Evolutionary conservation across 768 basidiomycete genomes (phyloP).

Genomic region (Obba rivulosa): DNA sequence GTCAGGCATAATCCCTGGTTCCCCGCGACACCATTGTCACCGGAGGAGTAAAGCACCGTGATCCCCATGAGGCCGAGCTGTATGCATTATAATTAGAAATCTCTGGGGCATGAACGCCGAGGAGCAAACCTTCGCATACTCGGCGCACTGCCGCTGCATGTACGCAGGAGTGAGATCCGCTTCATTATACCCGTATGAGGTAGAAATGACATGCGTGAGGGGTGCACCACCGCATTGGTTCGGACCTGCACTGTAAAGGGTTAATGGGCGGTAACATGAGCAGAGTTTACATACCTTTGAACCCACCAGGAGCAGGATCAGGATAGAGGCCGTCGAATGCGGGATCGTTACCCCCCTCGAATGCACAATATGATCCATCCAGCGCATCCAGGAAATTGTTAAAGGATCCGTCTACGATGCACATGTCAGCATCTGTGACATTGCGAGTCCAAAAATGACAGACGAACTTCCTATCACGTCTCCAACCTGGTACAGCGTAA

Average conservation of each 20-base stretch:
- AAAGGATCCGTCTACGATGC: constrained; percentile 34
- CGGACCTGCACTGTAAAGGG: constrained; percentile 29
- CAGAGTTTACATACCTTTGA: constrained; percentile 19
- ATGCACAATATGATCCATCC: constrained; percentile 37
- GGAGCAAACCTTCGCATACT: constrained; percentile 33
- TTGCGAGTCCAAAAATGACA: neutral
- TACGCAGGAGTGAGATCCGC: constrained; percentile 29
- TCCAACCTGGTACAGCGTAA: constrained; percentile 20
- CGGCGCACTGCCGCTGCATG: constrained; percentile 35
- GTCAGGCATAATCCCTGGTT: constrained; percentile 24
- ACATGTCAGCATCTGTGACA: constrained; percentile 9
- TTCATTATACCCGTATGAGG: constrained; percentile 35
- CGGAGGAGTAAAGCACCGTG: constrained; percentile 37
- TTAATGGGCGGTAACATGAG: neutral
- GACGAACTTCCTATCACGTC: constrained; percentile 12
- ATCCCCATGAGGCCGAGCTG: constrained; percentile 26
- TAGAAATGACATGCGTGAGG: constrained; percentile 34
- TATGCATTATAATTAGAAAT: neutral
- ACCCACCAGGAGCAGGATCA: constrained; percentile 32
- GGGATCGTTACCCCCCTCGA: constrained; percentile 40
- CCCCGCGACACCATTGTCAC: constrained; percentile 40
- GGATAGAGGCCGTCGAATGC: constrained; percentile 36
- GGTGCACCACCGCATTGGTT: constrained; percentile 29
- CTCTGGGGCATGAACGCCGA: too few relatives aligned
- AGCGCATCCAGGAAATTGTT: constrained; percentile 42